Percentiles rank a stretch among this genome's conserved stretches.
These are phyloP conservation scores for Groenewaldozyma sp. DNA, from an alignment of 1,139 yeast species.

Conservation along the genomic window DNA sequence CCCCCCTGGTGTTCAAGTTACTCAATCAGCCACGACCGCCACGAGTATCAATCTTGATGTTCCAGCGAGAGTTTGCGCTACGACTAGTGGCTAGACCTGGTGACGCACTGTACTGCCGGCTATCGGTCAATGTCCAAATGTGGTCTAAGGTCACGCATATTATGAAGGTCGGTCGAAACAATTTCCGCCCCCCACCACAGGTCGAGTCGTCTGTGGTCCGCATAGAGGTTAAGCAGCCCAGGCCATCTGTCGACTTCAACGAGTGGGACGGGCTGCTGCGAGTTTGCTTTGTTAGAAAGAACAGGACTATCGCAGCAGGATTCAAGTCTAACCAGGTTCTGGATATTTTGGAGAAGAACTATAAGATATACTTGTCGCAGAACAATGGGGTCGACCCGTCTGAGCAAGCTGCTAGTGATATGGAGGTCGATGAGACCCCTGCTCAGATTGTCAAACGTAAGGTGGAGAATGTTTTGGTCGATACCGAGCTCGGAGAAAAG, in stretches of 20 bases:
- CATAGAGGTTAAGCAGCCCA: slow-evolving; percentile 81
- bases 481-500: slow-evolving; percentile 69
- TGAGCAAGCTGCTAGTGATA: slow-evolving; percentile 29
- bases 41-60: slow-evolving; percentile 90
- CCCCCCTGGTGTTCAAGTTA: slow-evolving; percentile 89
- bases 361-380: slow-evolving; percentile 65
- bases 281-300: slow-evolving; percentile 85
- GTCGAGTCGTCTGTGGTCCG: slow-evolving; percentile 96
- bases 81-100: slow-evolving; percentile 94
- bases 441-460: slow-evolving; percentile 40
- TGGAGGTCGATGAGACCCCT: slow-evolving; percentile 26
- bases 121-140: slow-evolving; percentile 96
- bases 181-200: slow-evolving; percentile 97
- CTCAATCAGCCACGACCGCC: slow-evolving; percentile 92
- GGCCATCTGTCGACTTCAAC: slow-evolving; percentile 83
- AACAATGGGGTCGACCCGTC: slow-evolving; percentile 26
- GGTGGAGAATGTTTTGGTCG: slow-evolving; percentile 53
- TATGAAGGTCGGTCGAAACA: slow-evolving; percentile 96
- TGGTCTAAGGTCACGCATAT: slow-evolving; percentile 98
- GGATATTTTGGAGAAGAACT: slow-evolving; percentile 79
- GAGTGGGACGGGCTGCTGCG: slow-evolving; percentile 97
- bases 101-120: slow-evolving; percentile 80
- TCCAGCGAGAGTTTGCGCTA: slow-evolving; percentile 93
- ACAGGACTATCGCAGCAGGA: slow-evolving; percentile 87
- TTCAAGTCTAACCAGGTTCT: slow-evolving; percentile 79